These are phyloP conservation scores for Boletus rubropictus DNA, from an alignment of 768 basidiomycete genomes.

Conservation along the genomic window DNA sequence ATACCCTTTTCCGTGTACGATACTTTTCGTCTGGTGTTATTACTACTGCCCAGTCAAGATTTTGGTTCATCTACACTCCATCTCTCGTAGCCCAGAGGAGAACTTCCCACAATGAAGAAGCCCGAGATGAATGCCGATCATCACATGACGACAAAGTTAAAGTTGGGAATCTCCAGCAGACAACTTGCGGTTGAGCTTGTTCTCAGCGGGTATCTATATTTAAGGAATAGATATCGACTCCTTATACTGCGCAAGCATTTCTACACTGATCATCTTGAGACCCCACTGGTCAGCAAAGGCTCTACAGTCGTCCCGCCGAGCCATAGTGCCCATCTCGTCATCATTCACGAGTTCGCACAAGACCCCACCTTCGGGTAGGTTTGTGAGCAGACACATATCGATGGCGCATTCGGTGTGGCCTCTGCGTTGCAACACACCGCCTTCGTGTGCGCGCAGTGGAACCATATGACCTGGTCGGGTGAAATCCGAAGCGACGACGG, in stretches of 20 bases:
- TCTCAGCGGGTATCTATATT: neutral
- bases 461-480: slow-evolving; percentile 94
- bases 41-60: no score
- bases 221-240: slow-evolving; percentile 1
- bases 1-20: no score
- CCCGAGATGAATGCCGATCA: no score
- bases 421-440: slow-evolving; percentile 79
- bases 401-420: slow-evolving; percentile 93
- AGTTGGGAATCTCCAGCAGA: no score
- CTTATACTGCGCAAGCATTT: slow-evolving; percentile 57
- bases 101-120: no score
- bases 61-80: no score
- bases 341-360: slow-evolving; percentile 96
- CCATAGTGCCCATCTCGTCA: slow-evolving; percentile 84
- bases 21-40: no score
- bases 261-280: slow-evolving; percentile 91
- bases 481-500: slow-evolving; percentile 60
- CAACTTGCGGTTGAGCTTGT: neutral
- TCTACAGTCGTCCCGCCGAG: slow-evolving; percentile 88
- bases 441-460: slow-evolving; percentile 78
- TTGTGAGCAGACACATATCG: slow-evolving; percentile 77
- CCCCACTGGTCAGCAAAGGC: slow-evolving; percentile 88
- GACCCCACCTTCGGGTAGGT: slow-evolving; percentile 60
- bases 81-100: no score
- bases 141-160: no score